phyloP scores from a whole-genome alignment of 2,329 filamentous ascomycete genomes.

The Phialocephala sp. region DNA sequence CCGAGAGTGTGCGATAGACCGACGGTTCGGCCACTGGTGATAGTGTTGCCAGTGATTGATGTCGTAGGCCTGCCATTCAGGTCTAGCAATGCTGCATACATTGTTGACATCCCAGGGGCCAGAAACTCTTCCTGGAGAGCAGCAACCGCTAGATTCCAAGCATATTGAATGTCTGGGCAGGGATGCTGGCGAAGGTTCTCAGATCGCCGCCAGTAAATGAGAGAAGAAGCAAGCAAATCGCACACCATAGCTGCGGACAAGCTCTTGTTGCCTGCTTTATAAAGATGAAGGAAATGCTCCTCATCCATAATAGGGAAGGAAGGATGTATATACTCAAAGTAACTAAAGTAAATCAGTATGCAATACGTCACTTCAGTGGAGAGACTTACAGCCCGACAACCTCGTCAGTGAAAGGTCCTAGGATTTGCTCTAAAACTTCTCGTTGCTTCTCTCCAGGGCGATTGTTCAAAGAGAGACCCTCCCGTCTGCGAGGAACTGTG shows the following conservation, averaged over 20 bases:
- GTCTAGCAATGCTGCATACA: constrained; percentile 63
- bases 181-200: constrained; percentile 50
- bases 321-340: constrained; percentile 60
- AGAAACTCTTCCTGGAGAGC: constrained; percentile 65
- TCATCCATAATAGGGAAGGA: constrained; percentile 68
- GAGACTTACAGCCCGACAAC: constrained; percentile 53
- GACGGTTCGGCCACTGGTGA: constrained; percentile 56
- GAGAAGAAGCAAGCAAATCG: constrained; percentile 61
- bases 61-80: constrained; percentile 64
- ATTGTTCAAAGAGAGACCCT: constrained; percentile 46
- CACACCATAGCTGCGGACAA: constrained; percentile 62
- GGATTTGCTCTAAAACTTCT: constrained; percentile 62
- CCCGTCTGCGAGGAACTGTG: constrained; percentile 35
- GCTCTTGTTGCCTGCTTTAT: constrained; percentile 49
- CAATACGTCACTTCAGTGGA: background rate
- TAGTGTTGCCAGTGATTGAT: constrained; percentile 62
- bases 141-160: constrained; percentile 66
- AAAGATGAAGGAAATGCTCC: constrained; percentile 55
- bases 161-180: constrained; percentile 62
- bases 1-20: constrained; percentile 60
- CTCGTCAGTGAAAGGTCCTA: constrained; percentile 58
- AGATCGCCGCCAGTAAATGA: constrained; percentile 62
- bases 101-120: constrained; percentile 62
- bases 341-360: constrained; percentile 45
- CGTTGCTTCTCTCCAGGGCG: constrained; percentile 54